Conservation (phyloP, 768 basidiomycete species). For the Auricularia auricula-judae region DNA sequence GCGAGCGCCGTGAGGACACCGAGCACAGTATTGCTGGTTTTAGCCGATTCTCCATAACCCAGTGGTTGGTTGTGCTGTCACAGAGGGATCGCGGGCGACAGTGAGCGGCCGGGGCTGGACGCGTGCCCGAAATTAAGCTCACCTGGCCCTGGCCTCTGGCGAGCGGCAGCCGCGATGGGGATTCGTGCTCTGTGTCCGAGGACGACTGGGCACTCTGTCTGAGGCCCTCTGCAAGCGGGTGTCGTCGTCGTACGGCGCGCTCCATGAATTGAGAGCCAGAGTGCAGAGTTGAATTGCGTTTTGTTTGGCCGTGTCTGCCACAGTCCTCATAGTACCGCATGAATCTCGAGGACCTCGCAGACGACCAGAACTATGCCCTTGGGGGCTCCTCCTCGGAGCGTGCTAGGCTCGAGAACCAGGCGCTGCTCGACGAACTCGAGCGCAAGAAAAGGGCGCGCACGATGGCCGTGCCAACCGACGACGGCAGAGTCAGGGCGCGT, state of each 20-base stretch:
- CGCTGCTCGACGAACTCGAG: conserved; percentile 91
- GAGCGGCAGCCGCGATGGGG: background rate
- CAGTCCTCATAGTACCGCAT: background rate
- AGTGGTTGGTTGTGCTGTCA: background rate
- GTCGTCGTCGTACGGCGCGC: background rate
- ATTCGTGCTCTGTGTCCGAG: background rate
- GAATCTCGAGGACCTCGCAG: background rate
- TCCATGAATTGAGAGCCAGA: background rate
- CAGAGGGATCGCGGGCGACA: background rate
- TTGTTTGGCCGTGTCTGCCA: background rate
- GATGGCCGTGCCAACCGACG: conserved; percentile 95
- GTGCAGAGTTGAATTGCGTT: background rate
- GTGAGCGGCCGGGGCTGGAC: background rate
- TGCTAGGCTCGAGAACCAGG: conserved; percentile 42
- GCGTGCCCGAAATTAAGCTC: background rate
- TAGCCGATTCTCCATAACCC: conserved; percentile 2
- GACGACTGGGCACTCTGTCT: background rate
- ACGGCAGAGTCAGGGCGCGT: conserved; percentile 80
- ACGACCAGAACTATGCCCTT: background rate
- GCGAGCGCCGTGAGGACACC: conserved; percentile 59
- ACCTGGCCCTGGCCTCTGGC: background rate
- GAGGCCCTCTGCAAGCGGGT: conserved; percentile 1
- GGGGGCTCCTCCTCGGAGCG: conserved; percentile 18
- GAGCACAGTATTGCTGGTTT: conserved; percentile 47
- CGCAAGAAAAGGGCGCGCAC: conserved; percentile 90